Conservation (phyloP, 2,329 filamentous ascomycete genomes). For the Dothideomycetes sp. region DNA sequence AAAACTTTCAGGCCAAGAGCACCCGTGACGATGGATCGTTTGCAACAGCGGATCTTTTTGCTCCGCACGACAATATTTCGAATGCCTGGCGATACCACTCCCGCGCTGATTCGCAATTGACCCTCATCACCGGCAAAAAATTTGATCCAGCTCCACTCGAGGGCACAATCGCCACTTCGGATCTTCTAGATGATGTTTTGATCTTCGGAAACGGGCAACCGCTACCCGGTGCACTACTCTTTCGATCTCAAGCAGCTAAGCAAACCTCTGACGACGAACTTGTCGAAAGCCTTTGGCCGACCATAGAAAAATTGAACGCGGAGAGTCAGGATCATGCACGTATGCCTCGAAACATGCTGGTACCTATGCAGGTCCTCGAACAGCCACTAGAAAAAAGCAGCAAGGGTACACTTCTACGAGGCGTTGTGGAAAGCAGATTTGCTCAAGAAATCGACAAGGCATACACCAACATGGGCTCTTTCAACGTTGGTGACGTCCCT, state of each 20-base stretch:
- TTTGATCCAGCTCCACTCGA: constrained; percentile 57
- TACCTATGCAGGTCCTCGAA: constrained; percentile 33
- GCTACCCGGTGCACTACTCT: constrained; percentile 49
- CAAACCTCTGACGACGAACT: constrained; percentile 30
- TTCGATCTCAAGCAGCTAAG: constrained; percentile 31
- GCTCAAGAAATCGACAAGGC: constrained; percentile 36
- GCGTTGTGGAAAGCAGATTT: constrained; percentile 43
- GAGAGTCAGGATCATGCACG: constrained; percentile 43
- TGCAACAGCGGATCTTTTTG: constrained; percentile 55
- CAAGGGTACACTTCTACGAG: constrained; percentile 51
- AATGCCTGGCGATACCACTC: constrained; percentile 56
- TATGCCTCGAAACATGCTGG: constrained; percentile 43
- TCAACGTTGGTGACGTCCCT: constrained; percentile 18
- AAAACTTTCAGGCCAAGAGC: constrained; percentile 34
- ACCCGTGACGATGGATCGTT: constrained; percentile 53
- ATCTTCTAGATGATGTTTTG: constrained; percentile 44
- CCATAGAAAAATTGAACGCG: constrained; percentile 40
- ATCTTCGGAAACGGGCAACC: constrained; percentile 52
- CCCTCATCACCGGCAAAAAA: constrained; percentile 58
- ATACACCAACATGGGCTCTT: constrained; percentile 27
- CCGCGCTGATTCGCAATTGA: constrained; percentile 52
- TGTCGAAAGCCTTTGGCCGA: constrained; percentile 34
- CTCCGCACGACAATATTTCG: constrained; percentile 41
- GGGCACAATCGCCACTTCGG: constrained; percentile 38
- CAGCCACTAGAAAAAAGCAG: constrained; percentile 48